phyloP scores from a whole-genome alignment of 495 filamentous ascomycete species.

The Bryoglossum gracile region DNA sequence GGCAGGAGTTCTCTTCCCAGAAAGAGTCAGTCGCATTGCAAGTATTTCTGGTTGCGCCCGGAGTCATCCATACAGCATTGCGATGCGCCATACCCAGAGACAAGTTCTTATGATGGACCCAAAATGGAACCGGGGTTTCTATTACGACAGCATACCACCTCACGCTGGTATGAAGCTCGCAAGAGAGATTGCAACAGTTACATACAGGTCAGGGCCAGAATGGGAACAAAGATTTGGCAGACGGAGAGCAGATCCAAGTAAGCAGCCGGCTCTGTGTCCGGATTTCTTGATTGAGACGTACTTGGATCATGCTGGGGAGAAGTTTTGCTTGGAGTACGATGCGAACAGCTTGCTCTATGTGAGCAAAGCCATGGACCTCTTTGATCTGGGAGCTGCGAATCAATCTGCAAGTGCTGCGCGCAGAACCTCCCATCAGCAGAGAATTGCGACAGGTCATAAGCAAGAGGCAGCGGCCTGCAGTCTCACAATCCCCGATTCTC shows the following conservation, averaged over 20 bases:
- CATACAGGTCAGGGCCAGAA: constrained; percentile 92
- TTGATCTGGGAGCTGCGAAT: constrained; percentile 73
- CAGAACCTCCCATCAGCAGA: constrained; percentile 30
- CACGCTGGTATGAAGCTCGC: constrained; percentile 97
- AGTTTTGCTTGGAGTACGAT: constrained; percentile 97
- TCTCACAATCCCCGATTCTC: constrained; percentile 74
- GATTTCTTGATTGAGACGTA: constrained; percentile 99
- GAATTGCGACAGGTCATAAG: constrained; percentile 1
- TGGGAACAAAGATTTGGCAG: constrained; percentile 96
- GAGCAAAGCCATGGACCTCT: constrained; percentile 98
- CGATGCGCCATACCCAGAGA: constrained; percentile 96
- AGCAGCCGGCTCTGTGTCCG: constrained; percentile 85
- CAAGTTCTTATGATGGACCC: constrained; percentile 99
- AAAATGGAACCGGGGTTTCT: constrained; percentile 95
- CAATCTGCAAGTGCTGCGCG: constrained; percentile 40
- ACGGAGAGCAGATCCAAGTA: constrained; percentile 74
- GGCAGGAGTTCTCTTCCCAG: constrained; percentile 79
- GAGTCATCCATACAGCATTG: constrained; percentile 96
- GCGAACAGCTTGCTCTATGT: constrained; percentile 95
- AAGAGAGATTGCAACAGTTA: constrained; percentile 94
- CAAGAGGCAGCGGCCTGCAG: constrained; percentile 52
- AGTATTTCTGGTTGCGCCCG: constrained; percentile 91
- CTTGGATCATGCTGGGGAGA: constrained; percentile 96
- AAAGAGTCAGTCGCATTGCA: constrained; percentile 71
- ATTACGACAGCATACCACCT: constrained; percentile 83